Evolutionary conservation across 2,329 filamentous ascomycete genomes (phyloP), one percentile per base, ranked within the genome.

Genomic region (Drechslera avenae): DNA sequence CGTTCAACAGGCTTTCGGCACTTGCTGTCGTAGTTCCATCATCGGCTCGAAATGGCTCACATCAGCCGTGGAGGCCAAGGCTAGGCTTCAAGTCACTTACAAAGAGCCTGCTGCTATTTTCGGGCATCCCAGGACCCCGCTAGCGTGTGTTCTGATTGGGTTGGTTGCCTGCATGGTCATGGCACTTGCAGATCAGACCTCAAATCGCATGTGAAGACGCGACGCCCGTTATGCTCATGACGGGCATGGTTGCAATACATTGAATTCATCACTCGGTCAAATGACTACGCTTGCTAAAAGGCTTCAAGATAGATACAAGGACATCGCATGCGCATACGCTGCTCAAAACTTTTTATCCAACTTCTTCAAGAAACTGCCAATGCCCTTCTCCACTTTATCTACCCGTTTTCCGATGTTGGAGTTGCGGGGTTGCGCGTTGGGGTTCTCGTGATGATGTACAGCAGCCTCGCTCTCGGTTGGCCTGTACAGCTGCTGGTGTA

Each of bases 301-400:
- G 56, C 49, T 42, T 10, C n/a, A 50, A 40, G 32, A 43, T 40
- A 44, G 34, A 35, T 30, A 49, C 41, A 46, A 31, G 28, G 49
- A 46, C 31, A 44, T 17, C n/a, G 18, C 34, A 39, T 44, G 14
- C 39, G 32, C 12, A 19, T 17, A 28, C n/a, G 19, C 16, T 19
- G 13, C 43, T 57, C 45, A 66, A 39, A 87, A 86, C 68, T 85
- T 88, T 83, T 89, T 90, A 76, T 91, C 88, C 72, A 91, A 81
- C 75, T 86, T 90, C 81, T 87, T 90, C 59, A 91, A 73, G 78
- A 91, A 86, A 5, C 86, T 84, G 21, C 84, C 82, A 4, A 91
- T 82, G 1, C 87, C 86, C 70, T 85, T 85, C 75, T 91, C 88
- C 28, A 91, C 63, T 62, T 83, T 80, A 21, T 83, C 85, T 0